Evolutionary conservation across 495 filamentous ascomycete genomes (phyloP).

Genomic region (Aspergillus affinis): DNA sequence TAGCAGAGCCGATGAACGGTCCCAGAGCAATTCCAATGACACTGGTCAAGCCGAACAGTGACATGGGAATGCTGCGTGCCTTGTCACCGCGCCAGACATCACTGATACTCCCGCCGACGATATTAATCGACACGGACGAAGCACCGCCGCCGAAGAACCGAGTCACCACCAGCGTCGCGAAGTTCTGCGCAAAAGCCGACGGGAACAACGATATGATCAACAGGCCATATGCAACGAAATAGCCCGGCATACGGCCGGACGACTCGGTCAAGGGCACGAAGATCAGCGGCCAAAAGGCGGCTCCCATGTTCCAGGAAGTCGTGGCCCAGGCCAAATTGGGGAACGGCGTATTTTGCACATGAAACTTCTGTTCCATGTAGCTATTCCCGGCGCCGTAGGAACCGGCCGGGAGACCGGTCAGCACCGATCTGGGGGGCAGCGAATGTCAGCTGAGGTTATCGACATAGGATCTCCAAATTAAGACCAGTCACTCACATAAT

Average conservation of each 20-base stretch:
- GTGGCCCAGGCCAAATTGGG: slow-evolving; percentile 49
- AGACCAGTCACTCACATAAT: slow-evolving; percentile 6
- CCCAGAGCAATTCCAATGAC: slow-evolving; percentile 49
- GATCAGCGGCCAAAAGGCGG: slow-evolving; percentile 50
- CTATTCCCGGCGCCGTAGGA: slow-evolving; percentile 41
- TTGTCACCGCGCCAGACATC: slow-evolving; percentile 43
- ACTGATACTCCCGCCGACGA: slow-evolving; percentile 46
- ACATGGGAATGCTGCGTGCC: slow-evolving; percentile 45
- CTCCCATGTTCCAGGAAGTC: slow-evolving; percentile 53
- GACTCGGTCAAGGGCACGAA: slow-evolving; percentile 54
- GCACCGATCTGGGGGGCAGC: slow-evolving; percentile 30
- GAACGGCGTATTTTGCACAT: slow-evolving; percentile 45
- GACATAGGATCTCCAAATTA: not conserved
- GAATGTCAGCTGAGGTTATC: not conserved
- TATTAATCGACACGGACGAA: slow-evolving; percentile 47
- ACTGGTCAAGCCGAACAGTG: slow-evolving; percentile 43
- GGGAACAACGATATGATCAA: slow-evolving; percentile 49
- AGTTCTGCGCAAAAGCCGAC: slow-evolving; percentile 52
- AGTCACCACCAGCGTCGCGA: slow-evolving; percentile 50
- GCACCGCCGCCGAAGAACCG: slow-evolving; percentile 52
- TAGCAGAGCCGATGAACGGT: slow-evolving; percentile 45
- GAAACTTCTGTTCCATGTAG: slow-evolving; percentile 37
- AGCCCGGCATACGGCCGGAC: slow-evolving; percentile 49
- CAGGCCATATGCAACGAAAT: slow-evolving; percentile 48
- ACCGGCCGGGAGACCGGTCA: slow-evolving; percentile 44